Evolutionary conservation across 75 land plant species (phyloP), one percentile per base, ranked within the genome.

Genomic region (Selaginella moellendorffii): DNA sequence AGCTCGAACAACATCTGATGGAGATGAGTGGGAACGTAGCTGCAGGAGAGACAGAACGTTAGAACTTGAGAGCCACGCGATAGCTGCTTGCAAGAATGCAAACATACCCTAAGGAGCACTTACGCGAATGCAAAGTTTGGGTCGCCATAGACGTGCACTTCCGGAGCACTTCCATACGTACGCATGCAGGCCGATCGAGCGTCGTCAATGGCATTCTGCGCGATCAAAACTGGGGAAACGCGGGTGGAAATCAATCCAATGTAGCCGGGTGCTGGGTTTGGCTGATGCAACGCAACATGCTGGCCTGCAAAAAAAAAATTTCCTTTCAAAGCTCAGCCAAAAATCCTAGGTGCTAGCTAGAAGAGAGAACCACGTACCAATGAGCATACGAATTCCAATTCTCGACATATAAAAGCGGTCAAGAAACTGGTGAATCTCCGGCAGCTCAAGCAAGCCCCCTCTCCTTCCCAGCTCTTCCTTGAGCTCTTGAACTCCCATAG

Each of bases 1-100:
- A 95, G 68, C 77, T 95, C 99, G 70, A 95, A 95, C 9, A 95
- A 77, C 99, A 95, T 95, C 36, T 90, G 90, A 70, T 95, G 97
- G 69, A 95, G 76, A 62, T 95, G 99, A 52, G 99, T 72, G 21
- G 97, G 97, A 2, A 95, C 97, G 65, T 95, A 95, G 52, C 98
- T 93, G 74, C 29, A n/a, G 27, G n/a, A 52, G 28, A 65, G 8
- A 31, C 59, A n/a, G n/a, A n/a, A n/a, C n/a, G n/a, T n/a, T n/a
- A n/a, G n/a, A n/a, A n/a, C n/a, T n/a, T n/a, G n/a, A n/a, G n/a
- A n/a, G n/a, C n/a, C n/a, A n/a, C n/a, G n/a, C n/a, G n/a, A n/a
- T n/a, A n/a, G n/a, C n/a, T n/a, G n/a, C n/a, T n/a, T n/a, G n/a
- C n/a, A n/a, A n/a, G n/a, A n/a, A n/a, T n/a, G n/a, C n/a, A n/a